These are phyloP conservation scores for Taphrina sp. DNA, from an alignment of 1,139 yeast genomes.

Conservation along the genomic window DNA sequence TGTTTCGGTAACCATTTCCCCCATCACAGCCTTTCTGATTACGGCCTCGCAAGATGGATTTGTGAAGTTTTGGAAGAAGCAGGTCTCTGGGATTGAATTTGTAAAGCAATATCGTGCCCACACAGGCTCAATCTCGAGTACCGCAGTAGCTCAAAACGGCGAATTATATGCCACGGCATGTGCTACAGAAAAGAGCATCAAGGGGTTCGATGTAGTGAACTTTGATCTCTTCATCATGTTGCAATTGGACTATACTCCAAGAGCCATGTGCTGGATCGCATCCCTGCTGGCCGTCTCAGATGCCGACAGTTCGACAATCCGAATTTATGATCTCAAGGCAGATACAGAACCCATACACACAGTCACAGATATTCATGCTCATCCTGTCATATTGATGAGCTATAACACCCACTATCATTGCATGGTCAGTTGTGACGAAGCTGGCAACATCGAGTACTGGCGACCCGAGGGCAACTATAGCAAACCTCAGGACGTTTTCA, in stretches of 20 bases:
- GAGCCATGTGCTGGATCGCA: slow-evolving; percentile 41
- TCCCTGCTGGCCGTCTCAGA: slow-evolving; percentile 41
- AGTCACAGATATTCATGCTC: slow-evolving; percentile 43
- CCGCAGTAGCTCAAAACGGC: slow-evolving; percentile 41
- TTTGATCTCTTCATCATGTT: slow-evolving; percentile 48
- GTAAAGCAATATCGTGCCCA: slow-evolving; percentile 48
- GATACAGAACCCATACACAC: slow-evolving; percentile 37
- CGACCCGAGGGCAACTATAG: slow-evolving; percentile 39
- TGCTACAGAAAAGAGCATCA: slow-evolving; percentile 42
- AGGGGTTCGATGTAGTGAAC: slow-evolving; percentile 48
- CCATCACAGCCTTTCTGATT: slow-evolving; percentile 41
- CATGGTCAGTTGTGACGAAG: slow-evolving; percentile 47
- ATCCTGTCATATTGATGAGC: slow-evolving; percentile 42
- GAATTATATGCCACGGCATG: slow-evolving; percentile 44
- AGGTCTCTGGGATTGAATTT: slow-evolving; percentile 42
- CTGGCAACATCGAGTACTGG: slow-evolving; percentile 54
- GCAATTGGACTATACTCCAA: slow-evolving; percentile 42
- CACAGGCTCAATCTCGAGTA: slow-evolving; percentile 39
- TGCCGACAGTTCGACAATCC: slow-evolving; percentile 39
- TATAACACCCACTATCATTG: slow-evolving; percentile 45
- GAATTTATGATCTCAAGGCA: slow-evolving; percentile 41
- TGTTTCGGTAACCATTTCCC: slow-evolving; percentile 36
- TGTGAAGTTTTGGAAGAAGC: slow-evolving; percentile 49
- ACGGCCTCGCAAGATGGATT: slow-evolving; percentile 49
- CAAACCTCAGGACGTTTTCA: slow-evolving; percentile 42